Evolutionary conservation across 2,329 filamentous ascomycete genomes (phyloP).

Genomic region (Phyllosticta ampelicida): DNA sequence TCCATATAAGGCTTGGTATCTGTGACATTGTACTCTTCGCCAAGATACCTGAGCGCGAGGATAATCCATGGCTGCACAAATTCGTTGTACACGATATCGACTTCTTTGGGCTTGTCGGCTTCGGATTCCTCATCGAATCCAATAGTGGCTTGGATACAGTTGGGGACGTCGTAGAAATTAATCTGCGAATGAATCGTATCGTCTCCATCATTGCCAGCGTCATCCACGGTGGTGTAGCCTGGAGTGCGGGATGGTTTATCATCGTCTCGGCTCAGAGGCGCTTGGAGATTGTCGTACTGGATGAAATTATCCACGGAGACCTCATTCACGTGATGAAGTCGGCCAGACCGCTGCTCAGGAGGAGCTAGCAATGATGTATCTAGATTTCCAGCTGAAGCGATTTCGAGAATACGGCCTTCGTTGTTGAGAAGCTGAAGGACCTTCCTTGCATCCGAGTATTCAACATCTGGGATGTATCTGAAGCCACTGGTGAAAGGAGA

Average conservation of each 20-base stretch:
- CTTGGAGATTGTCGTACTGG: constrained; percentile 17
- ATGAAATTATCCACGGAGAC: neutral
- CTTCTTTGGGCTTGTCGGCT: constrained; percentile 45
- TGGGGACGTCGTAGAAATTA: constrained; percentile 66
- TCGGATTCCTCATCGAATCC: constrained; percentile 41
- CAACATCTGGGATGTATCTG: constrained; percentile 66
- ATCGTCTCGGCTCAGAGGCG: constrained; percentile 16
- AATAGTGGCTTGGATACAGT: constrained; percentile 64
- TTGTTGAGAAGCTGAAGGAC: constrained; percentile 52
- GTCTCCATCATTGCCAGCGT: constrained; percentile 73
- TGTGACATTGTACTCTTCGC: constrained; percentile 37
- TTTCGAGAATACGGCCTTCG: constrained; percentile 40
- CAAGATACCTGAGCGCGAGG: constrained; percentile 56
- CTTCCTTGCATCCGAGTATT: constrained; percentile 61
- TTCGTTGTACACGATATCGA: constrained; percentile 85
- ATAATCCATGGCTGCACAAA: constrained; percentile 80
- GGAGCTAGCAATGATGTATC: constrained; percentile 28
- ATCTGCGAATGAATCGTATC: constrained; percentile 75
- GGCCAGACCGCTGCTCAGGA: constrained; percentile 29
- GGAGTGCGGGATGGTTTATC: constrained; percentile 40
- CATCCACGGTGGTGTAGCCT: constrained; percentile 86
- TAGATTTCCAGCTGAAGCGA: constrained; percentile 20
- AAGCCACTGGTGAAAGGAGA: constrained; percentile 81
- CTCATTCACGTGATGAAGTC: neutral
- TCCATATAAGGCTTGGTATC: constrained; percentile 44